Conservation (phyloP, 768 basidiomycete genomes). For the Tricholoma furcatifolium region DNA sequence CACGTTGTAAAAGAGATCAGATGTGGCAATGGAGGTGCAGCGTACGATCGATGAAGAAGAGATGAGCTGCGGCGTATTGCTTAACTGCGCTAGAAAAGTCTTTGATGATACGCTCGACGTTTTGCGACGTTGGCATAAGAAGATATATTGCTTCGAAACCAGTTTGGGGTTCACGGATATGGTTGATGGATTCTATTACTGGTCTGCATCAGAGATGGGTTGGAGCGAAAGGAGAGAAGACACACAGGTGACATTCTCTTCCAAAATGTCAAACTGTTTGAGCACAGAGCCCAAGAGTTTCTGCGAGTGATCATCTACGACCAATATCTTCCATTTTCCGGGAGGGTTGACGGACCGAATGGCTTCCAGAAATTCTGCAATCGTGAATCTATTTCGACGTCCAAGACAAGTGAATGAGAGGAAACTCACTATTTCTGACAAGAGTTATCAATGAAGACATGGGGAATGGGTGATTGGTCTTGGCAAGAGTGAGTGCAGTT, state of each 20-base stretch:
- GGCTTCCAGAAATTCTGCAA: slow-evolving; percentile 79
- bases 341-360: slow-evolving; percentile 86
- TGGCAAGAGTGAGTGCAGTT: not conserved
- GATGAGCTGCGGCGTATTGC: slow-evolving; percentile 81
- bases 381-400: slow-evolving; percentile 1
- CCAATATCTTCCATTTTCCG: slow-evolving; percentile 94
- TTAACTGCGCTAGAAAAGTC: slow-evolving; percentile 65
- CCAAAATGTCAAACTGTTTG: slow-evolving; percentile 90
- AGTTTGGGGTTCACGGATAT: slow-evolving; percentile 76
- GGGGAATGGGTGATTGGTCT: not conserved
- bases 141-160: slow-evolving; percentile 92
- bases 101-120: slow-evolving; percentile 85
- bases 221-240: slow-evolving; percentile 12
- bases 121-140: slow-evolving; percentile 92
- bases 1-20: slow-evolving; percentile 1
- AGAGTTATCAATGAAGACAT: slow-evolving; percentile 45
- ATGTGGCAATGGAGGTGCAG: not conserved
- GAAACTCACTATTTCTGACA: slow-evolving; percentile 40
- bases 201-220: slow-evolving; percentile 3
- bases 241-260: slow-evolving; percentile 96
- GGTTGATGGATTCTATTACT: slow-evolving; percentile 94
- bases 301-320: slow-evolving; percentile 92
- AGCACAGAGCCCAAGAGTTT: slow-evolving; percentile 80
- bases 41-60: slow-evolving; percentile 90
- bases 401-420: not conserved